Base-by-base conservation (phyloP, 2,329 filamentous ascomycete species). In the Clarireedia hainanense region DNA sequence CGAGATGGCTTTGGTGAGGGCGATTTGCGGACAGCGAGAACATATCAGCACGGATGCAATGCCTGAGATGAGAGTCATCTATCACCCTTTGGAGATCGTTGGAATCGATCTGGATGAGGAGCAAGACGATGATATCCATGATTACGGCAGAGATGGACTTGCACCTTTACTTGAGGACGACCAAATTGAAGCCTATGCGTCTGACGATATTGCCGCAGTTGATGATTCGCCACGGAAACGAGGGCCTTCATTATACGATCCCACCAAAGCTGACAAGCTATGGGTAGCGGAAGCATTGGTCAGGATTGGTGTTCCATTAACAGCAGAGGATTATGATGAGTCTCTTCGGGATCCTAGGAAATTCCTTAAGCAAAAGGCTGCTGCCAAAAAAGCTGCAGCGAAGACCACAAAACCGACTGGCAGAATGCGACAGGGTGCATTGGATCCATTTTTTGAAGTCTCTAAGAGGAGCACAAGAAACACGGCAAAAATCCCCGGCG, bases 1-100 rank as follows among this genome's bases (percentile, higher is more conserved):
- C 47, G 78, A 83, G 68, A 65, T 74, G 56, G 67, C 72, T 5
- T 70, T 89, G 14, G 76, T 95, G 23, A 80, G 79, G 55, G 79
- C 78, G 1, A 83, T 96, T 7, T 83, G 84, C 52, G 84, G 79
- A 4, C 80, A 79, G 49, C 78, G 92, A 57, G 75, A 75, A 5
- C 91, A 95, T 69, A 79, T 82, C 45, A 85, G 81, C 52, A 91
- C 86, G 0, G 92, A 95, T 67, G 83, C 79, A 1, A 82, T 84
- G 4, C 78, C 84, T 1, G 92, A 97, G 68, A 70, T 96, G 9
- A 85, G 92, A 6, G 72, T 97, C 23, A 84, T 88, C 1, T 95
- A 88, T 66, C 75, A 85, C 4, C 94, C 94, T 0, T 77, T 83
- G 2, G 80, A 88, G 30, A 78, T 96, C 15, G 89, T 96, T 2